Conservation (phyloP, 2,329 filamentous ascomycete genomes). For the Thermothelomyces thermophilus region DNA sequence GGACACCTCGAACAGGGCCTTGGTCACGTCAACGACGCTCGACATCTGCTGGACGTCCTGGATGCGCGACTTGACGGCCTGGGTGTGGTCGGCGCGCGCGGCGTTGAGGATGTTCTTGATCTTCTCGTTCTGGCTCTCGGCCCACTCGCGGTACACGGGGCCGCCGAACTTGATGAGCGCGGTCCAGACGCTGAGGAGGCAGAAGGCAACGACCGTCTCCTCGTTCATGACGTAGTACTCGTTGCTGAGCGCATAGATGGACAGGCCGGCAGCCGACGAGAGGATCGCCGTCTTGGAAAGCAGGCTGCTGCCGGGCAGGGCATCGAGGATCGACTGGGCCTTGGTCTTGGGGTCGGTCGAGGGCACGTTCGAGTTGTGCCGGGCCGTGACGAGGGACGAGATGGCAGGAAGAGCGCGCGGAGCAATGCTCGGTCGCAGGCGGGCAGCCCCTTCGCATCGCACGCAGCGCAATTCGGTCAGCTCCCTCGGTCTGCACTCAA, state of each 20-base stretch:
- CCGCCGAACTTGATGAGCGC: slow-evolving; percentile 90
- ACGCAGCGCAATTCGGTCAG: not conserved
- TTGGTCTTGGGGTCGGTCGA: slow-evolving; percentile 90
- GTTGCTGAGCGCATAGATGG: slow-evolving; percentile 94
- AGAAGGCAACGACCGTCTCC: slow-evolving; percentile 91
- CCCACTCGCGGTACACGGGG: slow-evolving; percentile 88
- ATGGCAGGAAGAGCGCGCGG: slow-evolving; percentile 69
- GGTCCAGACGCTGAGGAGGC: slow-evolving; percentile 86
- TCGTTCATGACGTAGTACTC: slow-evolving; percentile 99
- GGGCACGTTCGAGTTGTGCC: slow-evolving; percentile 70
- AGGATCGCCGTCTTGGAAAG: slow-evolving; percentile 96
- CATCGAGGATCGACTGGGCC: slow-evolving; percentile 90
- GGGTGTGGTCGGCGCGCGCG: slow-evolving; percentile 88
- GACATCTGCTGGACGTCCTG: slow-evolving; percentile 90
- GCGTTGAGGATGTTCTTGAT: slow-evolving; percentile 93
- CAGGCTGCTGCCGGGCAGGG: slow-evolving; percentile 85
- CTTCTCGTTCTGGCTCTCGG: slow-evolving; percentile 79
- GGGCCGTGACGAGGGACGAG: slow-evolving; percentile 59
- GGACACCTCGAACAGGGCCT: slow-evolving; percentile 93
- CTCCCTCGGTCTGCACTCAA: slow-evolving; percentile 24
- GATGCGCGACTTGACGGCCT: slow-evolving; percentile 91
- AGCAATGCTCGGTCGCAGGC: slow-evolving; percentile 76
- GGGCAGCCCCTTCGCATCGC: slow-evolving; percentile 73
- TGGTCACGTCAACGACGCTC: slow-evolving; percentile 92
- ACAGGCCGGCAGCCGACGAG: slow-evolving; percentile 83